A percentile compares a stretch with the other conserved stretches of the same genome.
Conservation (phyloP, 129 eudicot genomes). For the Escallonia rubra region DNA sequence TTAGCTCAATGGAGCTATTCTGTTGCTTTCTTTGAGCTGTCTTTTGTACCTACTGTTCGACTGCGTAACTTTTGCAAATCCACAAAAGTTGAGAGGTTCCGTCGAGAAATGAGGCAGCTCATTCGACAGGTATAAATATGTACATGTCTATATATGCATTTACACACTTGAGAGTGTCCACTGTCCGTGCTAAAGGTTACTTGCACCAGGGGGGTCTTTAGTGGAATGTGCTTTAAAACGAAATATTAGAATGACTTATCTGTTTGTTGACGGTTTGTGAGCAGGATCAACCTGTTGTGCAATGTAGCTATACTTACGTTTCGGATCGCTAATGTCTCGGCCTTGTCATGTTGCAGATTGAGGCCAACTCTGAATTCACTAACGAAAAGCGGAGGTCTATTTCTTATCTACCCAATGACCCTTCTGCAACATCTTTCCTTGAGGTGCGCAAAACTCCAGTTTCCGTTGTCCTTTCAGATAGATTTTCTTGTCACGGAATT, state of each 20-base stretch:
- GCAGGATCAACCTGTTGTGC: not conserved
- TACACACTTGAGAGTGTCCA: not conserved
- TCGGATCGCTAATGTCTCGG: conserved; percentile 6
- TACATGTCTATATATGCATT: not conserved
- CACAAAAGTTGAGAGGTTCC: conserved; percentile 88
- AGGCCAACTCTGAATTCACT: conserved; percentile 71
- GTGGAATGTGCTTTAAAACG: not conserved
- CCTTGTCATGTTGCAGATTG: conserved; percentile 51
- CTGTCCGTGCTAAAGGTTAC: not conserved
- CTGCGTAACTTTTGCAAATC: conserved; percentile 75
- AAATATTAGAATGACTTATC: not conserved
- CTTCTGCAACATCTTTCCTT: conserved; percentile 58
- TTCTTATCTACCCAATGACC: conserved; percentile 74
- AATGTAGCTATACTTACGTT: not conserved
- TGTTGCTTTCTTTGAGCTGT: conserved; percentile 79
- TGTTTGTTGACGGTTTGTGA: not conserved
- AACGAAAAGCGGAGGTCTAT: conserved; percentile 55
- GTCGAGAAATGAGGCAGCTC: conserved; percentile 66
- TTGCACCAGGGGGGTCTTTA: not conserved
- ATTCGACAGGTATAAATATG: conserved; percentile 60
- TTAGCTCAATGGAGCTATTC: conserved; percentile 97
- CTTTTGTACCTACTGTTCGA: conserved; percentile 78
- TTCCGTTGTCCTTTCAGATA: not conserved
- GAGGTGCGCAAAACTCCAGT: conserved; percentile 47
- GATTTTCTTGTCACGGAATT: not conserved